Conservation (phyloP, 352 stramenopile genomes). For the Pythium phragmiticola region DNA sequence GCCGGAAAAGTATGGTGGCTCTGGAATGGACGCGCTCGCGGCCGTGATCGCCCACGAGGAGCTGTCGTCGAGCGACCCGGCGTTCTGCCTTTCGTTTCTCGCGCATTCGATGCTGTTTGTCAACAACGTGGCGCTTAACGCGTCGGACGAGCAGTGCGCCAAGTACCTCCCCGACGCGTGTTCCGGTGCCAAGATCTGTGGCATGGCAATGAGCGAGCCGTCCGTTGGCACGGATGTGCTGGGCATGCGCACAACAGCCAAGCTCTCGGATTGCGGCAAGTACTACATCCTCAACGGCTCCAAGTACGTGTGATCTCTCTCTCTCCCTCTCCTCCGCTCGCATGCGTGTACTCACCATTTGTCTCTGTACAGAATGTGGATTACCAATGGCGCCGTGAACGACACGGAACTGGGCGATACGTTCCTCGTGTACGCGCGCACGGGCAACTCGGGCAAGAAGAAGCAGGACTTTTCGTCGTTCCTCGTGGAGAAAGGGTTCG, state of each 20-base stretch:
- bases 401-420: slow-evolving; percentile 94
- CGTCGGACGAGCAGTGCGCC: slow-evolving; percentile 81
- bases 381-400: slow-evolving; percentile 99
- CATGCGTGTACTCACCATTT: background rate
- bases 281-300: slow-evolving; percentile 91
- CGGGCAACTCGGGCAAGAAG: slow-evolving; percentile 79
- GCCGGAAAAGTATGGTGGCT: slow-evolving; percentile 94
- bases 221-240: slow-evolving; percentile 94
- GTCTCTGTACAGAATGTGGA: slow-evolving; percentile 93
- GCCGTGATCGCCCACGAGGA: slow-evolving; percentile 95
- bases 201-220: slow-evolving; percentile 99
- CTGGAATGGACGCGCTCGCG: slow-evolving; percentile 94
- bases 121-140: slow-evolving; percentile 92
- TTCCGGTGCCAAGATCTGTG: slow-evolving; percentile 93
- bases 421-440: slow-evolving; percentile 98
- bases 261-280: slow-evolving; percentile 78
- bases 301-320: slow-evolving; percentile 47
- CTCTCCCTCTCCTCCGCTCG: background rate
- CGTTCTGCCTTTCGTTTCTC: slow-evolving; percentile 97
- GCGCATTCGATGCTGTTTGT: slow-evolving; percentile 94
- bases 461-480: slow-evolving; percentile 96
- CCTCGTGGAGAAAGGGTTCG: slow-evolving; percentile 96
- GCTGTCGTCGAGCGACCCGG: slow-evolving; percentile 96
- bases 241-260: slow-evolving; percentile 95
- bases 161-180: slow-evolving; percentile 92